Evolutionary conservation across 768 basidiomycete species (phyloP).

Genomic region (Leccinum broughii): DNA sequence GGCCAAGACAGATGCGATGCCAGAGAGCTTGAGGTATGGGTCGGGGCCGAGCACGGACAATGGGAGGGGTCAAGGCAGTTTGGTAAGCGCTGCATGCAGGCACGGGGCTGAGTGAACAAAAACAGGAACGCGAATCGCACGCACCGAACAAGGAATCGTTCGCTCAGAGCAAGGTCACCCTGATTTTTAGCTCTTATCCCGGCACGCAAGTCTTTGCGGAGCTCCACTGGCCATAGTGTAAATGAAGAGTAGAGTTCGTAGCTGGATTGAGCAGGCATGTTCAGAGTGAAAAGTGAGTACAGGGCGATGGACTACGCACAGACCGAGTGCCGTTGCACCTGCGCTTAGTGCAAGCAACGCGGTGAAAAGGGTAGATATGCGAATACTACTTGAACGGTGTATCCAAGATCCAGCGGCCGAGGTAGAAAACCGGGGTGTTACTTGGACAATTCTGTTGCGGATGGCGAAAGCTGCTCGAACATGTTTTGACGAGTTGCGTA

Average conservation of each 20-base stretch:
- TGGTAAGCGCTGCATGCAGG: constrained; percentile 50
- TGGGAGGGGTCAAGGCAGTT: constrained; percentile 47
- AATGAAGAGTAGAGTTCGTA: constrained; percentile 57
- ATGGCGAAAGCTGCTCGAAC: not conserved
- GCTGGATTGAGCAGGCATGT: constrained; percentile 28
- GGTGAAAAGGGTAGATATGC: constrained; percentile 42
- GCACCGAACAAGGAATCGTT: constrained; percentile 55
- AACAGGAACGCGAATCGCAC: constrained; percentile 16
- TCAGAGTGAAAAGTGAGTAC: not conserved
- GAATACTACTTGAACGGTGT: constrained; percentile 22
- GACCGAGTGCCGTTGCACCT: constrained; percentile 43
- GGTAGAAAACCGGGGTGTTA: constrained; percentile 13
- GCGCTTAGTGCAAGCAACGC: constrained; percentile 39
- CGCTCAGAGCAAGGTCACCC: constrained; percentile 52
- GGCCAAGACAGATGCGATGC: constrained; percentile 62
- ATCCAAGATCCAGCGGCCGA: constrained; percentile 10
- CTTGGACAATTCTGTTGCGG: not conserved
- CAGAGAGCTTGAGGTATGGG: constrained; percentile 66
- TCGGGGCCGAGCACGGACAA: constrained; percentile 37
- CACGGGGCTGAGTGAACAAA: not conserved
- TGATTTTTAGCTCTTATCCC: constrained; percentile 64
- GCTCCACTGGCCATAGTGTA: constrained; percentile 65
- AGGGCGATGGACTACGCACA: constrained; percentile 35
- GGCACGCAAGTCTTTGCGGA: constrained; percentile 63
- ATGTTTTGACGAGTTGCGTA: constrained; percentile 1